phyloP scores from a whole-genome alignment of 2,329 filamentous ascomycete species.

The Nemania serpens region DNA sequence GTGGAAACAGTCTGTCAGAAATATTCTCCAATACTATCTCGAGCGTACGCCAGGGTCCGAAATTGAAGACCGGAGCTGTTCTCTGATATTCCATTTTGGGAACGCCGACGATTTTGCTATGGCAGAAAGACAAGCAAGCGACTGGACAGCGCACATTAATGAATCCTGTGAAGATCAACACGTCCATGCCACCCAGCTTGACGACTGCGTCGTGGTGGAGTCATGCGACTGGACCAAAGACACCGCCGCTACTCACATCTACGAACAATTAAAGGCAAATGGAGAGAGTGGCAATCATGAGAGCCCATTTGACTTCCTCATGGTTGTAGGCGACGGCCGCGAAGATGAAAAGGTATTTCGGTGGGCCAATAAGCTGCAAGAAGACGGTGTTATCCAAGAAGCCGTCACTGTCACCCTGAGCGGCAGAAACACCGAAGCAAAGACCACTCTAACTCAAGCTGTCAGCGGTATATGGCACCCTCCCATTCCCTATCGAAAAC shows the following conservation, averaged over 20 bases:
- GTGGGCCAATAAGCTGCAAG: conserved; percentile 82
- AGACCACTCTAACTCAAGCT: conserved; percentile 83
- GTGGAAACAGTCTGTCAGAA: conserved; percentile 84
- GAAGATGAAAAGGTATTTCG: conserved; percentile 94
- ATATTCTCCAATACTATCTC: conserved; percentile 85
- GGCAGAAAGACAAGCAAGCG: conserved; percentile 79
- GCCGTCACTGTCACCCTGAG: conserved; percentile 88
- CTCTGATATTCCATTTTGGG: conserved; percentile 88
- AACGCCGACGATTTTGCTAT: conserved; percentile 76
- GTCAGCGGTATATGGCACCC: conserved; percentile 75
- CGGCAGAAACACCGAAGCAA: conserved; percentile 85
- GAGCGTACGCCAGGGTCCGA: conserved; percentile 87
- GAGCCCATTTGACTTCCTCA: conserved; percentile 76
- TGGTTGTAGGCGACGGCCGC: conserved; percentile 87
- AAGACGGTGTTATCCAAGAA: conserved; percentile 62
- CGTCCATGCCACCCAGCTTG: conserved; percentile 80
- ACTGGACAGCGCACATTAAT: conserved; percentile 94
- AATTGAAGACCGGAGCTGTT: conserved; percentile 91
- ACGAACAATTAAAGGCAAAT: conserved; percentile 58
- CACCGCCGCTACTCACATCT: conserved; percentile 77
- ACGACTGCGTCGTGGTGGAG: conserved; percentile 82
- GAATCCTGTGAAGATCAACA: conserved; percentile 84
- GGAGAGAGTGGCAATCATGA: conserved; percentile 37
- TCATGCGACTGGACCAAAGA: conserved; percentile 86
- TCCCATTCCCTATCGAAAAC: background rate